These are phyloP conservation scores for Pichia deserticola DNA, from an alignment of 805 yeast genomes.

Conservation along the genomic window DNA sequence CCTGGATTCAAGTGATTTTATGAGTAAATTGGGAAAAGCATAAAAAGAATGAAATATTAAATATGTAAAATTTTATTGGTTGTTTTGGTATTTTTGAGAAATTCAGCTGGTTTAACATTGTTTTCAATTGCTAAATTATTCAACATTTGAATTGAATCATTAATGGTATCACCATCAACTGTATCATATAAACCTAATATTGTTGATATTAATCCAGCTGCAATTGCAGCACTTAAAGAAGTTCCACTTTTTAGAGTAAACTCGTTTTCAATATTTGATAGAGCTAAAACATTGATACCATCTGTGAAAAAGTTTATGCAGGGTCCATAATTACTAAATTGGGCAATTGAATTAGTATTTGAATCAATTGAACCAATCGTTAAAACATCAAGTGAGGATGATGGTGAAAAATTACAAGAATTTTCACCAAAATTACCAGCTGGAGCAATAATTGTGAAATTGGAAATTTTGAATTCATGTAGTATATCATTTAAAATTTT, in stretches of 20 bases:
- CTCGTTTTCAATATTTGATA: conserved; percentile 19
- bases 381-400: conserved; percentile 33
- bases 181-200: conserved; percentile 36
- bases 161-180: conserved; percentile 24
- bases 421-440: conserved; percentile 42
- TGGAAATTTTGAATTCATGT: conserved; percentile 32
- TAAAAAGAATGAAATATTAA: neutral
- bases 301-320: conserved; percentile 46
- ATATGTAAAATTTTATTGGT: conserved; percentile 19
- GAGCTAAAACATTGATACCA: conserved; percentile 40
- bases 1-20: too few relatives aligned
- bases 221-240: conserved; percentile 40
- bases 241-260: conserved; percentile 34
- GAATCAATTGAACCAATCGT: conserved; percentile 36
- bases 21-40: too few relatives aligned
- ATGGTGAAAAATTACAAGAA: conserved; percentile 42
- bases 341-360: conserved; percentile 27
- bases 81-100: conserved; percentile 5
- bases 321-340: conserved; percentile 42
- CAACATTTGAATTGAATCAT: neutral
- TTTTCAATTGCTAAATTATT: conserved; percentile 12
- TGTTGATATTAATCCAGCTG: conserved; percentile 38
- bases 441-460: conserved; percentile 40
- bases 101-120: conserved; percentile 5
- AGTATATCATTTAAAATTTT: conserved; percentile 38